Percentiles rank a stretch among this genome's conserved stretches.
Evolutionary conservation across 306 rosid species (phyloP).

Genomic region (Trifolium subterraneum): DNA sequence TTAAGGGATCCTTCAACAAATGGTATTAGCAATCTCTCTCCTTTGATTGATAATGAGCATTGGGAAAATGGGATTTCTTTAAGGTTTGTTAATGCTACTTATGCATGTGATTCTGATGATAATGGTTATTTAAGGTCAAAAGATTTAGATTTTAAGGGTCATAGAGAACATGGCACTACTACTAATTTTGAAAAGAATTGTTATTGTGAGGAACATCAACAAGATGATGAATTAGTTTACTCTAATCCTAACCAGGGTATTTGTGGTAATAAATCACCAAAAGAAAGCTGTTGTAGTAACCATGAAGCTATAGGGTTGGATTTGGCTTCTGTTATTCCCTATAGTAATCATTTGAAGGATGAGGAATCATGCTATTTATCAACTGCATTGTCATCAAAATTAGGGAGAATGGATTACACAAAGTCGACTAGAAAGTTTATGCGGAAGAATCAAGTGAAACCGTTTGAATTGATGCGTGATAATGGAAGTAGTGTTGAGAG

Average conservation of each 20-base stretch:
- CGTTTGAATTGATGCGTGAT: conserved; percentile 48
- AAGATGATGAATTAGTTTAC: conserved; percentile 25
- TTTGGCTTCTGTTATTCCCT: conserved; percentile 45
- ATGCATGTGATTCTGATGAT: conserved; percentile 51
- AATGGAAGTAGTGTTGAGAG: conserved; percentile 47
- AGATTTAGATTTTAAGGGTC: conserved; percentile 41
- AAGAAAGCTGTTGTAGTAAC: conserved; percentile 54
- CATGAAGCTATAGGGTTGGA: conserved; percentile 51
- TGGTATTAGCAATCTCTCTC: conserved; percentile 66
- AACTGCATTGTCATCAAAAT: conserved; percentile 41
- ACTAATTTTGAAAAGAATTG: conserved; percentile 44
- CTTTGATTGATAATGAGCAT: conserved; percentile 64
- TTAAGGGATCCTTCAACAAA: conserved; percentile 89
- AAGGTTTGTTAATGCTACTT: conserved; percentile 52
- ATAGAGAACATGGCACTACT: conserved; percentile 39
- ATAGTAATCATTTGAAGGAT: conserved; percentile 52
- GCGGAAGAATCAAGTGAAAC: conserved; percentile 42
- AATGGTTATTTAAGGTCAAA: conserved; percentile 44
- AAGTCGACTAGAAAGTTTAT: conserved; percentile 38
- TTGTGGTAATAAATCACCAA: conserved; percentile 45
- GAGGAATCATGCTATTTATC: conserved; percentile 48
- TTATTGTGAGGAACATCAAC: conserved; percentile 40
- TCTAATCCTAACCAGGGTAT: conserved; percentile 27
- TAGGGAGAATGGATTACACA: conserved; percentile 48
- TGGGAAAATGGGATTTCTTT: conserved; percentile 80